Evolutionary conservation across 2,329 filamentous ascomycete species (phyloP).

Genomic region (Sordariomycetes sp.): DNA sequence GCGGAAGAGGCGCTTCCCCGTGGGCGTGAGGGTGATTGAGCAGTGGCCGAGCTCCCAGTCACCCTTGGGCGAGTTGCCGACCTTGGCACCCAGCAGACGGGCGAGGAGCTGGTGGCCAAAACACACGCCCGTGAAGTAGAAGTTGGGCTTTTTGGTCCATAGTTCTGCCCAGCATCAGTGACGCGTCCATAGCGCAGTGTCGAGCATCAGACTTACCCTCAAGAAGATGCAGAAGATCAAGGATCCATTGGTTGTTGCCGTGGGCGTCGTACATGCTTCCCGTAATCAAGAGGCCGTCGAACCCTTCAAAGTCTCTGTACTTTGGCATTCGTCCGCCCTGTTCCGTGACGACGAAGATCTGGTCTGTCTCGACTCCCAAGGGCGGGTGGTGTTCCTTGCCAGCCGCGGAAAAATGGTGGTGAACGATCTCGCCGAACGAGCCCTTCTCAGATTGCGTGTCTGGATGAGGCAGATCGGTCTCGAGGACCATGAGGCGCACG

Average conservation of each 20-base stretch:
- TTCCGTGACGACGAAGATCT: constrained; percentile 43
- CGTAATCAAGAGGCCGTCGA: constrained; percentile 68
- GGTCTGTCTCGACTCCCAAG: constrained; percentile 43
- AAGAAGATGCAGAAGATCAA: constrained; percentile 54
- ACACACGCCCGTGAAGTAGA: constrained; percentile 63
- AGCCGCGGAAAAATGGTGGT: constrained; percentile 39
- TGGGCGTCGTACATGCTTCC: constrained; percentile 64
- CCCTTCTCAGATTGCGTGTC: constrained; percentile 39
- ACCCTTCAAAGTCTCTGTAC: constrained; percentile 42
- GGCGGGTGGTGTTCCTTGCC: constrained; percentile 43
- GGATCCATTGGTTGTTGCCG: constrained; percentile 63
- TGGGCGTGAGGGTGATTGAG: constrained; percentile 51
- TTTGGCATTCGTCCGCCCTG: constrained; percentile 35
- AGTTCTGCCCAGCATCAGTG: constrained; percentile 24
- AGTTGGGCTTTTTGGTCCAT: constrained; percentile 39
- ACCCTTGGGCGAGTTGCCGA: constrained; percentile 53
- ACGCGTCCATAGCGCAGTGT: constrained; percentile 11
- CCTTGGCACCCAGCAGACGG: constrained; percentile 58
- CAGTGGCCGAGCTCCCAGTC: constrained; percentile 67
- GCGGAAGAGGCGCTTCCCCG: constrained; percentile 61
- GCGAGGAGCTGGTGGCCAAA: constrained; percentile 77
- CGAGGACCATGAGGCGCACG: constrained; percentile 40
- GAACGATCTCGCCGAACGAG: constrained; percentile 43
- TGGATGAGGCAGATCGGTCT: constrained; percentile 47
- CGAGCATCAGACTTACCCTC: constrained; percentile 19